Evolutionary conservation across 2,329 filamentous ascomycete genomes (phyloP), one percentile per base, ranked within the genome.

Genomic region (Monosporascus sp.): DNA sequence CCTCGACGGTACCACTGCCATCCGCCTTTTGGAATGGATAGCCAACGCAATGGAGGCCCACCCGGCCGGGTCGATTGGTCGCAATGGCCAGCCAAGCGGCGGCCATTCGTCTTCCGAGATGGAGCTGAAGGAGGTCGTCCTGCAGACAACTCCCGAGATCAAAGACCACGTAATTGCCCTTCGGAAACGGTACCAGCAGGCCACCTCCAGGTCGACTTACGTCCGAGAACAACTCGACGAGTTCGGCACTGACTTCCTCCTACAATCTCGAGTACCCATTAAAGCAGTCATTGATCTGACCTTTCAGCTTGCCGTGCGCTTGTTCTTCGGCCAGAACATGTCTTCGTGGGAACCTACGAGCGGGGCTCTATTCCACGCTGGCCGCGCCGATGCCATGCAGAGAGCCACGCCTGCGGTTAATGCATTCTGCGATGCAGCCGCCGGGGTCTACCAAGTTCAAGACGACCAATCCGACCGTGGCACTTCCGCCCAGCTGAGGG

Each of bases 271-370:
- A 27, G 26, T 37, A 7, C 52, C 52, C 9, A 48, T 48, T 20
- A 53, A 53, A 36, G 48, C 40, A 27, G 52, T 53, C 48, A 51
- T 53, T 46, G 52, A 53, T 20, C 19, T 53, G 40, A 53, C 48
- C 16, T 53, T 50, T 43, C 52, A 53, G 34, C 52, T 53, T 9
- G 52, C 48, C n/a, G 8, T 53, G 7, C 52, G 52, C 11, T 26
- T 53, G 8, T 53, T 53, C 48, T 53, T 50, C 22, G 48, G 48
- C 9, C 52, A 27, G 9, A 53, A 51, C 41, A 53, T 53, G 48
- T 4, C 22, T 20, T 53, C 52, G 2, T 53, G 52, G 52, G 52
- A 53, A 48, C 48, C 52, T 7, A 50, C 38, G 17, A 53, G 48
- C 17, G 36, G n/a, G 1, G 52, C 22, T 36, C 48, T 34, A 7